Base-by-base conservation (phyloP, 352 stramenopile species). In the Globisporangium cystogenes region DNA sequence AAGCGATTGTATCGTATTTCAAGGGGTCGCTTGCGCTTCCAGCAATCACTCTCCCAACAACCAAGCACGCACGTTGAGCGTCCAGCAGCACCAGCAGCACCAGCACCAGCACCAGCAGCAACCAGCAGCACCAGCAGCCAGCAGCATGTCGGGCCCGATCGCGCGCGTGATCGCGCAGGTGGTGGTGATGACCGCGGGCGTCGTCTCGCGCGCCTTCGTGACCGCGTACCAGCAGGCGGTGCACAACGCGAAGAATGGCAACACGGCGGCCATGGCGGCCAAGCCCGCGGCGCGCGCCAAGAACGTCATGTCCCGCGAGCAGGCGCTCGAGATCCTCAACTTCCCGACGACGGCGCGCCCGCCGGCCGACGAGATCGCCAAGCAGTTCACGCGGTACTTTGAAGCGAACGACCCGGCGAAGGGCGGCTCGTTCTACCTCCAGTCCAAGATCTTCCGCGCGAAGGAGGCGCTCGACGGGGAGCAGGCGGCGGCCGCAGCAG, bases 391-490 rank as follows among this genome's bases (percentile, higher is more conserved):
- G 64, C 69, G 76, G 53, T 91, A 93, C 56, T 95, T 93, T 45
- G 81, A 96, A 59, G 76, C 82, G 12, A 96, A 97, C 59, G 86
- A 96, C 58, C 88, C 89, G 12, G 70, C 73, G 42, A 96, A 95
- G 57, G 89, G 88, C 33, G 89, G 89, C 27, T 96, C 87, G 33
- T 97, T 96, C 65, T 97, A 97, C 63, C 53, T 97, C 43, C 89
- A 97, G 67, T 96, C 85, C 52, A 97, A 97, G 73, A 93, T 97
- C 59, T 96, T 80, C 65, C 74, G 87, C 45, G 88, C 89, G 14
- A 95, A 93, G 62, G 89, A 97, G 70, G 82, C 82, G 45, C 70
- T 97, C 36, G 77, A 92, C 24, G 33, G 33, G 42, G 49, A 67
- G 23, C 36, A 67, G 44, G 44, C 67, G 37, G 59, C 47, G 23